These are phyloP conservation scores for Hanseniaspora meyeri DNA, from an alignment of 805 yeast species.

Conservation along the genomic window DNA sequence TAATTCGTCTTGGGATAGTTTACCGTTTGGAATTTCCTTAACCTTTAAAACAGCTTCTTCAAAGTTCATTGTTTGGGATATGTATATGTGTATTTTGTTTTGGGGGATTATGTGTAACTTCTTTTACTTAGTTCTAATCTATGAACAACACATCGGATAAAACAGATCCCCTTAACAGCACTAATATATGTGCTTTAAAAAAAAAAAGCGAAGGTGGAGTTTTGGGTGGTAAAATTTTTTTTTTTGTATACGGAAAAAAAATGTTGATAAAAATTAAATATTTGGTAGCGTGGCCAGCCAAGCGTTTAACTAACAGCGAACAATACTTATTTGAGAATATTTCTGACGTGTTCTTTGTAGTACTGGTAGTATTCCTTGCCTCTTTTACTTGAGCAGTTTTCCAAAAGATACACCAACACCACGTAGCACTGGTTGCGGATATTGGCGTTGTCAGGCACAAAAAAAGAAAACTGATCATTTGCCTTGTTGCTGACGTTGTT, in stretches of 20 bases:
- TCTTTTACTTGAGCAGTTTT: not conserved
- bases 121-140: not conserved
- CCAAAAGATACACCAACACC: not conserved
- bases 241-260: too few species aligned
- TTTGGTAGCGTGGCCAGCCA: not conserved
- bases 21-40: conserved; percentile 61
- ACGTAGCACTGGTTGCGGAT: conserved; percentile 1
- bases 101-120: not conserved
- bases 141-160: too few species aligned
- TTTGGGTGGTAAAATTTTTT: not conserved
- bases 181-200: not conserved
- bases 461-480: conserved; percentile 6
- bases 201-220: not conserved
- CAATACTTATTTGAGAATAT: not conserved
- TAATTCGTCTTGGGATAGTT: conserved; percentile 79
- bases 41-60: conserved; percentile 42
- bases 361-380: not conserved
- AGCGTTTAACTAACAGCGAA: not conserved
- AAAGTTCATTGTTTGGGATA: conserved; percentile 22
- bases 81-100: not conserved
- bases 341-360: not conserved
- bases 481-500: not conserved
- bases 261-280: not conserved
- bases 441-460: conserved; percentile 5
- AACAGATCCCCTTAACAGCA: too few species aligned